Percentiles rank a stretch among this genome's conserved stretches.
These are phyloP conservation scores for Lyophyllum decastes DNA, from an alignment of 768 basidiomycete species.

Conservation along the genomic window DNA sequence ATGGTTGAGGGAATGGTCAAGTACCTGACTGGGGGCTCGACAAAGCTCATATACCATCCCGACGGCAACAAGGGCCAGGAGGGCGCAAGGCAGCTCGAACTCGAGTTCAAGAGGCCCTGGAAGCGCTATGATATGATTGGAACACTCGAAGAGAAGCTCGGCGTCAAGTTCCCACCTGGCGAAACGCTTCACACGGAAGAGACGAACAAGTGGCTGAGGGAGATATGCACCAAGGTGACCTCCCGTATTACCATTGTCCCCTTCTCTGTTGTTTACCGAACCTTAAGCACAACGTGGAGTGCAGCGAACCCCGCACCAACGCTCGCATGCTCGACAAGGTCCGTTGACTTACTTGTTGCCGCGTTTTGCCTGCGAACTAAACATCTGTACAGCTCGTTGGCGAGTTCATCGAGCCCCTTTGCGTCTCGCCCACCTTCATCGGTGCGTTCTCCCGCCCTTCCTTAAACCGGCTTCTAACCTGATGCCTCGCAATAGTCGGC, in stretches of 20 bases:
- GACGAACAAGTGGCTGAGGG: slow-evolving; percentile 86
- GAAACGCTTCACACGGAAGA: slow-evolving; percentile 86
- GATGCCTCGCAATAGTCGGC: slow-evolving; percentile 57
- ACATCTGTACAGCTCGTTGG: slow-evolving; percentile 75
- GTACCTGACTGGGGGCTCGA: slow-evolving; percentile 78
- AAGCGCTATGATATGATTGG: slow-evolving; percentile 98
- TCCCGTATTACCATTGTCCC: neutral
- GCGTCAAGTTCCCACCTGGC: slow-evolving; percentile 90
- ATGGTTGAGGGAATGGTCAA: slow-evolving; percentile 92
- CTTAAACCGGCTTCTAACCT: neutral
- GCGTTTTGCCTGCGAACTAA: neutral
- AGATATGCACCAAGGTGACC: slow-evolving; percentile 79
- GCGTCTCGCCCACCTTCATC: slow-evolving; percentile 96
- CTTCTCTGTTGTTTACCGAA: neutral
- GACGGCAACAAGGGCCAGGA: slow-evolving; percentile 86
- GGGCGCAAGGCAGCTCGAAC: slow-evolving; percentile 59
- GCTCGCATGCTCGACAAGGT: slow-evolving; percentile 95
- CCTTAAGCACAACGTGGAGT: slow-evolving; percentile 89
- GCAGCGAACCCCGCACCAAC: slow-evolving; percentile 94
- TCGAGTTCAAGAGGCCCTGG: slow-evolving; percentile 95
- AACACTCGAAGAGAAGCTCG: slow-evolving; percentile 92
- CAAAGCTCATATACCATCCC: slow-evolving; percentile 84
- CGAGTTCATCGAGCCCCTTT: slow-evolving; percentile 96
- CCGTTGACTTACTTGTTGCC: slow-evolving; percentile 3
- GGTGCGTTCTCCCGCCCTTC: slow-evolving; percentile 40